phyloP scores from a whole-genome alignment of 129 eudicot species.

The Chrysanthemum lavandulifolium region DNA sequence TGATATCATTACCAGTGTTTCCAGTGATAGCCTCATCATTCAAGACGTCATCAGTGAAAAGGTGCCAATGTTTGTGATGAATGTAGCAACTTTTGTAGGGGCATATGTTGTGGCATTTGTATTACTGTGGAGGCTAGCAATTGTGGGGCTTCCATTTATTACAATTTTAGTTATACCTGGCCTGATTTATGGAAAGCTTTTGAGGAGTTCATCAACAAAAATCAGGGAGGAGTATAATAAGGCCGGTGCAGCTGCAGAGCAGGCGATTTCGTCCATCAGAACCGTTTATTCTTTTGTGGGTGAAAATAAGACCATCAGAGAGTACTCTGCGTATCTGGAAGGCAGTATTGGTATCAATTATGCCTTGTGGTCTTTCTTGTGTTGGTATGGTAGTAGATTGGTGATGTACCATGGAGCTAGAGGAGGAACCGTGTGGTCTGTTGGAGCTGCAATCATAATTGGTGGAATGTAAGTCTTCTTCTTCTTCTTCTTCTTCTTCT shows the following conservation, averaged over 20 bases:
- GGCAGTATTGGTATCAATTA: slow-evolving; percentile 31
- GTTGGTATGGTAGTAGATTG: slow-evolving; percentile 48
- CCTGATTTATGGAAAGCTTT: slow-evolving; percentile 35
- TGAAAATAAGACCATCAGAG: slow-evolving; percentile 33
- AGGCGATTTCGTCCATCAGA: slow-evolving; percentile 46
- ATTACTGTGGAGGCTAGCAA: slow-evolving; percentile 48
- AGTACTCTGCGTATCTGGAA: slow-evolving; percentile 49
- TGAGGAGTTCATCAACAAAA: slow-evolving; percentile 40
- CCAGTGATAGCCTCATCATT: slow-evolving; percentile 46
- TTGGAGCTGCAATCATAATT: slow-evolving; percentile 24
- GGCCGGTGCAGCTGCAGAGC: slow-evolving; percentile 40
- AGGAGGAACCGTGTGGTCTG: slow-evolving; percentile 52
- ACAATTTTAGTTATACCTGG: slow-evolving; percentile 38
- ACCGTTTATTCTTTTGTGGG: slow-evolving; percentile 57
- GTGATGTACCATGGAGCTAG: slow-evolving; percentile 55
- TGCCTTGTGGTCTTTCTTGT: slow-evolving; percentile 43
- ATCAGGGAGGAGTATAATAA: slow-evolving; percentile 45
- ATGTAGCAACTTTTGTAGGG: slow-evolving; percentile 29
- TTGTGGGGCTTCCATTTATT: slow-evolving; percentile 48
- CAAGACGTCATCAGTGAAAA: slow-evolving; percentile 57
- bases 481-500: no score
- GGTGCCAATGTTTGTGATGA: slow-evolving; percentile 34
- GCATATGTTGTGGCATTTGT: slow-evolving; percentile 29
- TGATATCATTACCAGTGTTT: slow-evolving; percentile 46
- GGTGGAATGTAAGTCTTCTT: slow-evolving; percentile 38